Evolutionary conservation across 2,329 filamentous ascomycete genomes (phyloP).

Genomic region (Colletotrichum lini): DNA sequence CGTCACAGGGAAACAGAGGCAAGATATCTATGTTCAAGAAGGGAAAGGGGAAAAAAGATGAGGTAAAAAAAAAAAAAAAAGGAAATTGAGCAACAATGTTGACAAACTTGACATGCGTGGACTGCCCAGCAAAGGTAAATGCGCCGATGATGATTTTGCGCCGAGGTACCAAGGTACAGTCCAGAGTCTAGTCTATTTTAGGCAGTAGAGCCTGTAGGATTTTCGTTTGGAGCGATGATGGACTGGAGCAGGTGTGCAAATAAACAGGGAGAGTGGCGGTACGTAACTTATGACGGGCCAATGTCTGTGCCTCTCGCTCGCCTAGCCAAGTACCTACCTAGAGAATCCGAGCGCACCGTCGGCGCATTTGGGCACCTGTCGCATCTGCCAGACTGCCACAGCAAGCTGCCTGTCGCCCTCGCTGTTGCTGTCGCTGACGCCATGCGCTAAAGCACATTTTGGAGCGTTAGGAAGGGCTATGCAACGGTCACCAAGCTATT

Average conservation of each 20-base stretch:
- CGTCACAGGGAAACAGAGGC: neutral
- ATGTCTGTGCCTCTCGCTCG: neutral
- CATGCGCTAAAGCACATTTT: slow-evolving; percentile 15
- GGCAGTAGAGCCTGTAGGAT: neutral
- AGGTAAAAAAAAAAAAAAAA: slow-evolving; percentile 7
- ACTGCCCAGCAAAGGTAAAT: slow-evolving; percentile 27
- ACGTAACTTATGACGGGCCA: neutral
- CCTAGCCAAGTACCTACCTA: too few species aligned
- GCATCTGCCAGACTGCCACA: neutral
- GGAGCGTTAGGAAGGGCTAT: slow-evolving; percentile 18
- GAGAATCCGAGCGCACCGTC: neutral
- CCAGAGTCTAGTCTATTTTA: accelerated
- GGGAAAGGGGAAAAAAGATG: neutral
- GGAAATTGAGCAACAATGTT: neutral
- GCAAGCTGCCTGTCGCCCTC: too few species aligned
- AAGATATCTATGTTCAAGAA: too few species aligned
- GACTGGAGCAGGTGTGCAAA: neutral
- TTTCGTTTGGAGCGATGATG: neutral
- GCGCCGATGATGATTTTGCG: slow-evolving; percentile 26
- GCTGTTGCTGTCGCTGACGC: neutral
- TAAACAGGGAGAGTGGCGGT: neutral
- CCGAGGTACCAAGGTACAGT: slow-evolving; percentile 12
- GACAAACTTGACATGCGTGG: slow-evolving; percentile 1
- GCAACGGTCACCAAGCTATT: slow-evolving; percentile 7
- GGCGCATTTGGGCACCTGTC: neutral